Evolutionary conservation across 495 filamentous ascomycete genomes (phyloP), one percentile per base, ranked within the genome.

Genomic region (Cryomyces minteri): DNA sequence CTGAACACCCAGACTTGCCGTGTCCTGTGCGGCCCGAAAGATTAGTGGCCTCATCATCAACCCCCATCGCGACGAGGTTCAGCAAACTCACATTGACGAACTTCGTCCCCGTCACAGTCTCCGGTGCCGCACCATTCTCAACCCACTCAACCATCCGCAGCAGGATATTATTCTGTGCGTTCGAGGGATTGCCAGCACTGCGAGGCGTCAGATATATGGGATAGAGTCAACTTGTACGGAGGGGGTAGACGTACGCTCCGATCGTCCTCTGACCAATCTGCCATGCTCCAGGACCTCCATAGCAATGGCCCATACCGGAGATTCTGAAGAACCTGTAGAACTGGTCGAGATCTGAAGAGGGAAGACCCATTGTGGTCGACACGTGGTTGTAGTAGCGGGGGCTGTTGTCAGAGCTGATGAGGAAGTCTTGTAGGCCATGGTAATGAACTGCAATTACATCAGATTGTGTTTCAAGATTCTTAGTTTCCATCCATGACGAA

Each of bases 241-340:
- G 34, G 3, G 1, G 34, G 34, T 37, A 37, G 18, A 25, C 18
- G 18, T 25, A 25, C 18, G 18, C 18, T 25, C 18, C 18, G 18
- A 25, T 25, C 18, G 18, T 37, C 9, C 40, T 41, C 40, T 41
- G 40, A 0, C 74, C 72, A 45, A 78, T 69, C 14, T 63, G 62
- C 53, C 63, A 66, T 0, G 70, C 73, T 0, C 75, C 74, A n/a
- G 67, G 63, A 6, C 73, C 73, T 8, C 53, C 56, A 11, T 50
- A 54, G 50, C 69, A 75, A 50, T 75, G 73, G 28, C 54, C 44
- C 66, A 75, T 73, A 0, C 75, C 76, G 31, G 67, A 66, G 48
- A 78, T 70, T 1, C 65, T 62, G 60, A 79, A 81, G 56, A 70
- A 73, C 42, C 76, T 67, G 40, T 75, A 71, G 54, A 77, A 79